phyloP scores from a whole-genome alignment of 2,329 filamentous ascomycete genomes.

The Tolypocladium tropicale region DNA sequence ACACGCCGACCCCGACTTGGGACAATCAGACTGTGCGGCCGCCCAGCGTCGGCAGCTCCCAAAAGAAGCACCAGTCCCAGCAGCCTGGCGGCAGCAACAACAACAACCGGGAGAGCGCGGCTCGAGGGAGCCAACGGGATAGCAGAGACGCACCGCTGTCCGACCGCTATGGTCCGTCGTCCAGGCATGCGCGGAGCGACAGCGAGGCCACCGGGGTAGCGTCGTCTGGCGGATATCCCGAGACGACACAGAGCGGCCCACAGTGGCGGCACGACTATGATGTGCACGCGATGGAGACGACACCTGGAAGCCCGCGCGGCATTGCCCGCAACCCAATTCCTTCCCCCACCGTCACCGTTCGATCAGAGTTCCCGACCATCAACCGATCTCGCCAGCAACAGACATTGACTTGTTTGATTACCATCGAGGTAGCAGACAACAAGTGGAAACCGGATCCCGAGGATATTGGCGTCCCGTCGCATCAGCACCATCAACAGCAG shows the following conservation, averaged over 20 bases:
- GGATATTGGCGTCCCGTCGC: constrained; percentile 52
- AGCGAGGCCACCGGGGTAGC: constrained; percentile 65
- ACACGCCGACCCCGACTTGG: constrained; percentile 56
- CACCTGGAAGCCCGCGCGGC: constrained; percentile 61
- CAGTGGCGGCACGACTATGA: constrained; percentile 85
- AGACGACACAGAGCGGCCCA: constrained; percentile 59
- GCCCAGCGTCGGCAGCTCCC: constrained; percentile 35
- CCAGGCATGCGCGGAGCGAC: constrained; percentile 62
- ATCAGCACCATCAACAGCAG: constrained; percentile 28
- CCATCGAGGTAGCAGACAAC: constrained; percentile 84
- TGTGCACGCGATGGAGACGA: constrained; percentile 89
- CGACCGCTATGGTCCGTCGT: constrained; percentile 31
- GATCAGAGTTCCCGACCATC: constrained; percentile 93
- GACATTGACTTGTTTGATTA: constrained; percentile 85
- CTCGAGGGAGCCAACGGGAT: constrained; percentile 34
- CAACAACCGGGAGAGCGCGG: constrained; percentile 18
- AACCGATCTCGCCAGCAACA: constrained; percentile 89
- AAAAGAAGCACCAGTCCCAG: constrained; percentile 23
- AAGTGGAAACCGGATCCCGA: constrained; percentile 85
- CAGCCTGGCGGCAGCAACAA: constrained; percentile 13
- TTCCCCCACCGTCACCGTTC: constrained; percentile 80
- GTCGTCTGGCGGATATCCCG: constrained; percentile 72
- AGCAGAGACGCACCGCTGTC: constrained; percentile 35
- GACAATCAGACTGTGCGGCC: constrained; percentile 49
- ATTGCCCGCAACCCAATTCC: constrained; percentile 80